Percentiles rank a stretch among this genome's conserved stretches.
Evolutionary conservation across 805 yeast species (phyloP).

Genomic region (Danielia oregonensis): DNA sequence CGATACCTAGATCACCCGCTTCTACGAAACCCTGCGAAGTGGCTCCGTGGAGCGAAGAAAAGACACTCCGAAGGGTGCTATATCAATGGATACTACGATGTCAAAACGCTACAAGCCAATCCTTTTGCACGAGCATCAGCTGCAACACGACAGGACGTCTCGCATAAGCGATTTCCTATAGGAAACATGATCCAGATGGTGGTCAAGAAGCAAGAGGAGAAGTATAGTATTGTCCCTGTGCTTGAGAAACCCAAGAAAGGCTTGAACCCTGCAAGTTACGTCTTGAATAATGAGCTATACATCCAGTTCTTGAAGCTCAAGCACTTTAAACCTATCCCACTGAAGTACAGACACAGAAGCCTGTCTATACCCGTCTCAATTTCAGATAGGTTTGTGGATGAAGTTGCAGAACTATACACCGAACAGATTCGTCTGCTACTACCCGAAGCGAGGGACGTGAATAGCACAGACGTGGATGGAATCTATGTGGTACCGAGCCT

Average conservation of each 20-base stretch:
- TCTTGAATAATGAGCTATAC: constrained; percentile 20
- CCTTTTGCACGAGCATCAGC: constrained; percentile 26
- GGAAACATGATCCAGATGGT: constrained; percentile 24
- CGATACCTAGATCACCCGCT: constrained; percentile 26
- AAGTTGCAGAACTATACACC: constrained; percentile 9
- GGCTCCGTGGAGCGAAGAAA: constrained; percentile 19
- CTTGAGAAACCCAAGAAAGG: constrained; percentile 13
- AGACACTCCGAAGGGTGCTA: constrained; percentile 22
- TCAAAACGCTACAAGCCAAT: constrained; percentile 16
- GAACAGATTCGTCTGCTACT: constrained; percentile 3
- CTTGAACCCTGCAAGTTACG: constrained; percentile 23
- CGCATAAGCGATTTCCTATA: constrained; percentile 22
- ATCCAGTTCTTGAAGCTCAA: constrained; percentile 16
- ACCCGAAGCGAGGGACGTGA: not conserved
- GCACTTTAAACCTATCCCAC: constrained; percentile 22
- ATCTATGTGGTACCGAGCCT: constrained; percentile 2
- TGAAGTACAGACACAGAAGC: constrained; percentile 19
- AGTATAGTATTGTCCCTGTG: constrained; percentile 15
- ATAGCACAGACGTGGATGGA: constrained; percentile 5
- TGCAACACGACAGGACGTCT: constrained; percentile 25
- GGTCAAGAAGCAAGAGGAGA: constrained; percentile 5
- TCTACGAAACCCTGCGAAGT: constrained; percentile 26
- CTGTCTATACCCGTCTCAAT: constrained; percentile 7
- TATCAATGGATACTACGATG: constrained; percentile 14
- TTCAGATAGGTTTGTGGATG: constrained; percentile 9